Evolutionary conservation across 805 yeast genomes (phyloP), one percentile per base, ranked within the genome.

Genomic region (Wickerhamiella domercqiae): DNA sequence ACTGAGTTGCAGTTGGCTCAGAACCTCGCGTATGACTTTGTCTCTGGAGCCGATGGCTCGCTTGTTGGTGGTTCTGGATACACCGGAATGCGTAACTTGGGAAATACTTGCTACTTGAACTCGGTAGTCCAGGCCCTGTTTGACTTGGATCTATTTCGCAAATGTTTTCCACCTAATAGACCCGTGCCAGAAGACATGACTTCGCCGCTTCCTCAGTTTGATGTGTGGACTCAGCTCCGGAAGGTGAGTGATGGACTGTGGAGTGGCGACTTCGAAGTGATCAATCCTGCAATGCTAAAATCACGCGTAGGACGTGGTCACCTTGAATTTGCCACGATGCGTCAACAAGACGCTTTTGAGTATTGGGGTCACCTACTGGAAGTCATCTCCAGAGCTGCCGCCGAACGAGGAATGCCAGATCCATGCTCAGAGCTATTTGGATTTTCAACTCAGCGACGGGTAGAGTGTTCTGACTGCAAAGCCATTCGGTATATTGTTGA

Each of bases 291-390:
- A 1, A 66, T 78, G 34, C 75, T 90, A 57, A 87, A 87, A 54
- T 62, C 71, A 6, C 60, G 83, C 19, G 64, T 90, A 37, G 95
- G 95, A 3, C 68, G 68, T 36, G 71, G 72, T 26, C 93, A 90
- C 55, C 64, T 65, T 14, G 98, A 90, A 51, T 90, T 90, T 49
- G 66, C 75, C 32, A 75, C 94, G 0, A 80, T 76, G 67, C 72
- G 75, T 47, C 99, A 90, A 54, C 98, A 90, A 56, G 99, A 90
- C 61, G 90, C 97, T 0, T 79, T 75, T 62, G 98, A 90, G 55
- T 90, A 84, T 52, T 69, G 84, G 57, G 58, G 71, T 4, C 78
- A 74, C 52, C 56, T 87, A 6, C 51, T 75, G 21, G 78, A 76
- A 39, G 67, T 71, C 44, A 55, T 84, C 20, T 86, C 48, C 2